These are phyloP conservation scores for Saprolegnia diclina DNA, from an alignment of 352 stramenopile genomes.

Conservation along the genomic window DNA sequence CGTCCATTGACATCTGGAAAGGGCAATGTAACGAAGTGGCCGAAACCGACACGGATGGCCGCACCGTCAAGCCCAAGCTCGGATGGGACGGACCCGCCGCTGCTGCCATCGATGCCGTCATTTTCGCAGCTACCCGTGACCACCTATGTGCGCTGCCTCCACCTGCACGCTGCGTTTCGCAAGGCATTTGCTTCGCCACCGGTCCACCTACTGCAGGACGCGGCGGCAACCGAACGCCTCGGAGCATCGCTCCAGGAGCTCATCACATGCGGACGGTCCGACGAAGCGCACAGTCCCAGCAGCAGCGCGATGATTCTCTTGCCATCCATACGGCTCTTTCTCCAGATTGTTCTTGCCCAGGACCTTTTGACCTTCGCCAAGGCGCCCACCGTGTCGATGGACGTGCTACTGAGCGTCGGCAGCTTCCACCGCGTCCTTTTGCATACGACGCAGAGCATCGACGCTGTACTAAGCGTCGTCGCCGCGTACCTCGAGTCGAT, in stretches of 20 bases:
- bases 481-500: background rate
- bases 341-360: background rate
- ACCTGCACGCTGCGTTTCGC: background rate
- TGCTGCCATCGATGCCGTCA: background rate
- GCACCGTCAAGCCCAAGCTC: background rate
- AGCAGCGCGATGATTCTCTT: background rate
- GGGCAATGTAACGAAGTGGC: no score
- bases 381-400: background rate
- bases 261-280: background rate
- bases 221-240: background rate
- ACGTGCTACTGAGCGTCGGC: background rate
- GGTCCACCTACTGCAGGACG: background rate
- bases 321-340: background rate
- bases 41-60: no score
- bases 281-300: background rate
- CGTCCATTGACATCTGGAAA: no score
- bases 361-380: background rate
- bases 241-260: background rate
- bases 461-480: background rate
- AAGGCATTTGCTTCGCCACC: background rate
- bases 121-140: background rate
- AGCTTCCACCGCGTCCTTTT: background rate
- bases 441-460: constrained; percentile 2
- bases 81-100: background rate
- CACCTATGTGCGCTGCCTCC: background rate